Percentiles rank a stretch among this genome's conserved stretches.
Conservation (phyloP, 305 asterid genomes). For the Fraxinus paxiana region DNA sequence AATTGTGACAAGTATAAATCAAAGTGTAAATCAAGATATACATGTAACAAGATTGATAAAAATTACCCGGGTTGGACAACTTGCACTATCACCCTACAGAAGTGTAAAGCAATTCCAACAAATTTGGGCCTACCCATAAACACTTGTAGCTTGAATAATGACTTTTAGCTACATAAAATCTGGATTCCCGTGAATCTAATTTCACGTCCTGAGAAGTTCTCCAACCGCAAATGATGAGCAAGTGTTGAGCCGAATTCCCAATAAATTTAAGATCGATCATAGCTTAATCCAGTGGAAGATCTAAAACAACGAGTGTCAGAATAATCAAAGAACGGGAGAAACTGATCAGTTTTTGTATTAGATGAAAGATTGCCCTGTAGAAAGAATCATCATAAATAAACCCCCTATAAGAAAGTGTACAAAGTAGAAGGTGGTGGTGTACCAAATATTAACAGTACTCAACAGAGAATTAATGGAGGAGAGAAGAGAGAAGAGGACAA, state of each 20-base stretch:
- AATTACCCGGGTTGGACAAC: constrained; percentile 34
- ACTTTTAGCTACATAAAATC: constrained; percentile 33
- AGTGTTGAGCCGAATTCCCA: not conserved
- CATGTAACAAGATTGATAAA: no score
- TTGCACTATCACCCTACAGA: constrained; percentile 39
- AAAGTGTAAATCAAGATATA: no score
- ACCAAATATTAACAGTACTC: constrained; percentile 32
- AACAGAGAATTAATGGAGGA: constrained; percentile 55
- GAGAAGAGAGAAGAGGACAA: constrained; percentile 28
- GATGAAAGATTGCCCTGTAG: not conserved
- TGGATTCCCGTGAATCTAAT: constrained; percentile 33
- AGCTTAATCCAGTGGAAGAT: not conserved
- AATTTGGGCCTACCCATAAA: constrained; percentile 43
- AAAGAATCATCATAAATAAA: not conserved
- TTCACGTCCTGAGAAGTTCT: constrained; percentile 13
- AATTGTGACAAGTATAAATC: no score
- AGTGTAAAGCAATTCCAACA: constrained; percentile 46
- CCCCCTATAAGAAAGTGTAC: not conserved
- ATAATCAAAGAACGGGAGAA: not conserved
- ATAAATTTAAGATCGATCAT: not conserved
- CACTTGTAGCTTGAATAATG: constrained; percentile 35
- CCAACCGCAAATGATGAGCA: not conserved
- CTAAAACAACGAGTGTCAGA: not conserved
- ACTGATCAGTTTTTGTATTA: not conserved
- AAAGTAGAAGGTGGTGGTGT: constrained; percentile 19